Evolutionary conservation across 768 basidiomycete genomes (phyloP).

Genomic region (Boletus bicolor): DNA sequence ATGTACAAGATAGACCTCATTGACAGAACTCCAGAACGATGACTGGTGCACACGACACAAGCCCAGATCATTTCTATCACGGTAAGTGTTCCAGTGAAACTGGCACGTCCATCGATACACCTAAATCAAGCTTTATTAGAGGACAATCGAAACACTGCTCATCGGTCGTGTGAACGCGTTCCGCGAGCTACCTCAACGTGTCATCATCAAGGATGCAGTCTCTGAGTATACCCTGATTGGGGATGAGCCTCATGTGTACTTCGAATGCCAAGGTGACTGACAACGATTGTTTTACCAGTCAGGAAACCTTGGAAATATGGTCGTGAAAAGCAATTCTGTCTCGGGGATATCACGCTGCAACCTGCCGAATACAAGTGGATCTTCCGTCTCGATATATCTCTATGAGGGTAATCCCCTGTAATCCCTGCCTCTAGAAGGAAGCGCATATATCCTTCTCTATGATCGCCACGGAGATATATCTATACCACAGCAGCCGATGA

Average conservation of each 20-base stretch:
- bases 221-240: conserved; percentile 22
- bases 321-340: conserved; percentile 26
- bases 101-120: neutral
- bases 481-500: conserved; percentile 24
- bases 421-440: no score
- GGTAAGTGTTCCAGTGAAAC: conserved; percentile 11
- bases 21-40: neutral
- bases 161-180: conserved; percentile 17
- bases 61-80: conserved; percentile 14
- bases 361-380: conserved; percentile 28
- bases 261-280: neutral
- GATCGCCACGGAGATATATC: conserved; percentile 18
- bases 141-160: conserved; percentile 26
- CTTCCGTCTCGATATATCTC: conserved; percentile 20
- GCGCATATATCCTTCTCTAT: conserved; percentile 21
- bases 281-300: conserved; percentile 6
- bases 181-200: conserved; percentile 12
- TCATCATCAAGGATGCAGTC: conserved; percentile 9
- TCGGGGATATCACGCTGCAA: conserved; percentile 14
- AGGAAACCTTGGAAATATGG: conserved; percentile 30
- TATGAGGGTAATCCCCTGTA: neutral
- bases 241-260: conserved; percentile 2
- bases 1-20: neutral
- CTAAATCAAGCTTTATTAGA: conserved; percentile 6
- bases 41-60: neutral